Base-by-base conservation (phyloP, 139 green algal species). In the Pleodorina starrii region DNA sequence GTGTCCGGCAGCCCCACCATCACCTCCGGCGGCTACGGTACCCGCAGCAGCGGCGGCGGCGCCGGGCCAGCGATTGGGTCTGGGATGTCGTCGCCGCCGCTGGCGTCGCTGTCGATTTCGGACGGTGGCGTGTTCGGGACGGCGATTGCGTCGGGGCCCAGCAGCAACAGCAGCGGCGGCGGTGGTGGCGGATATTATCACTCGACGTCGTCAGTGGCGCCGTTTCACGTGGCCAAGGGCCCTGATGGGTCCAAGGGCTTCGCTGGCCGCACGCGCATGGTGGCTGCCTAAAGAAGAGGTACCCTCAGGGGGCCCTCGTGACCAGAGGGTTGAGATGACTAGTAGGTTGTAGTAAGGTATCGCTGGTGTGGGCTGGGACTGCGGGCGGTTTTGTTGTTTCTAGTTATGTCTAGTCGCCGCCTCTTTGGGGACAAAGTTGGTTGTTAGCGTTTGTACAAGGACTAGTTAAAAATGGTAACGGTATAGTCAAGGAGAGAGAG, bases 241-340 rank as follows among this genome's bases (percentile, higher is more conserved):
- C 90, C 90, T 14, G 90, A 93, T 50, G 90, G 90, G 21, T 82
- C 90, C 14, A 69, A 84, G 43, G 90, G 90, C 40, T 93, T 93
- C 35, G 51, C 59, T 72, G 60, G 35, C 9, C 83, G 83, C 57
- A 32, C 9, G 0, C 79, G 46, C 27, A 0, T 59, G 42, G n/a
- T 43, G 48, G 48, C 48, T 57, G 48, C 48, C 48, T 57, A 57
- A 12, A n/a, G n/a, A n/a, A n/a, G n/a, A n/a, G n/a, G n/a, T n/a
- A n/a, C n/a, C n/a, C n/a, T n/a, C n/a, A n/a, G n/a, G n/a, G n/a
- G n/a, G n/a, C n/a, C n/a, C n/a, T n/a, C n/a, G n/a, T n/a, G n/a
- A n/a, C n/a, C n/a, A n/a, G n/a, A n/a, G n/a, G n/a, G n/a, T n/a
- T n/a, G n/a, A n/a, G n/a, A n/a, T n/a, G n/a, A n/a, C n/a, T n/a